phyloP scores from a whole-genome alignment of 1,139 yeast species.

The Pichia sp. region DNA sequence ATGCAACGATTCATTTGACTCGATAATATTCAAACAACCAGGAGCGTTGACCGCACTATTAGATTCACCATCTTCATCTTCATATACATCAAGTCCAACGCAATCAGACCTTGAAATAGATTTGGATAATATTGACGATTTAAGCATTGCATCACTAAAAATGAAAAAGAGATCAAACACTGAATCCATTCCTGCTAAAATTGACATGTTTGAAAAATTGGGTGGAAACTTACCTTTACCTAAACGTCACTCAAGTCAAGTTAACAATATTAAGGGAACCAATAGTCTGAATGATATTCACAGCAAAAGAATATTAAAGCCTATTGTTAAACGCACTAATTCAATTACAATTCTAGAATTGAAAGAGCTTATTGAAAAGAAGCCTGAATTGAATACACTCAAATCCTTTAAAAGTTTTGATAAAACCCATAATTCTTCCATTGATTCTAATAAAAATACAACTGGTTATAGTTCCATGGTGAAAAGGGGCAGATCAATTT shows the following conservation, averaged over 20 bases:
- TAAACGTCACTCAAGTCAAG: constrained; percentile 3
- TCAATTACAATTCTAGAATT: constrained; percentile 11
- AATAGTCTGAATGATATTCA: not conserved
- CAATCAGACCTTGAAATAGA: constrained; percentile 8
- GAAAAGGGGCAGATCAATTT: constrained; percentile 13
- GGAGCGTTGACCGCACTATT: constrained; percentile 13
- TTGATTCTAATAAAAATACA: not conserved
- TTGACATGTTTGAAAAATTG: constrained; percentile 26
- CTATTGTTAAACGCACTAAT: constrained; percentile 11
- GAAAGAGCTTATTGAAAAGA: constrained; percentile 14
- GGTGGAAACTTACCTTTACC: constrained; percentile 19
- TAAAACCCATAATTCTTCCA: too few relatives aligned
- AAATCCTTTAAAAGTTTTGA: constrained; percentile 2
- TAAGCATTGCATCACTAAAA: not conserved
- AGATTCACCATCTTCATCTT: constrained; percentile 12
- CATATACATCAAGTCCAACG: constrained; percentile 4
- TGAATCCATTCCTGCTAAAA: constrained; percentile 22
- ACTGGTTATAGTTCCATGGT: not conserved
- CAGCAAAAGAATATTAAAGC: constrained; percentile 9
- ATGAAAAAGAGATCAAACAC: constrained; percentile 1
- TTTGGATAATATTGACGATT: not conserved
- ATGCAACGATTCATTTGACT: not conserved
- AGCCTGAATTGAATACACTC: constrained; percentile 11
- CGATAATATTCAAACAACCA: constrained; percentile 5
- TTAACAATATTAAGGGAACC: not conserved